Percentiles rank a stretch among this genome's conserved stretches.
Evolutionary conservation across 1,284 basidiomycete species (phyloP).

Genomic region (Cutaneotrichosporon sp.): DNA sequence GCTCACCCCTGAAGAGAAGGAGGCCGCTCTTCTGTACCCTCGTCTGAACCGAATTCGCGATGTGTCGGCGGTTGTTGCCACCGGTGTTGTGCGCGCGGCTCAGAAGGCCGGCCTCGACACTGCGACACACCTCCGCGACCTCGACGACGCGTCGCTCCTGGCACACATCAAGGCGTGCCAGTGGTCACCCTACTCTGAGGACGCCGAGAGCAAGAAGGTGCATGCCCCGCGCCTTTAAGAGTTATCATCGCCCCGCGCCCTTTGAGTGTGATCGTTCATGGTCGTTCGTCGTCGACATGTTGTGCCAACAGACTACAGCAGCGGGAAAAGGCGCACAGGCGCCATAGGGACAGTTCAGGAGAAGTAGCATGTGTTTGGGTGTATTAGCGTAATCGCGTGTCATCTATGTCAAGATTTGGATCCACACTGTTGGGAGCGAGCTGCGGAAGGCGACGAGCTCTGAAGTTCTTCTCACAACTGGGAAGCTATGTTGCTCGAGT

Average conservation of each 20-base stretch:
- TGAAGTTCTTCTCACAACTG: too few relatives aligned
- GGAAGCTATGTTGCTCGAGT: too few relatives aligned
- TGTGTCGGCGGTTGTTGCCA: conserved; percentile 70
- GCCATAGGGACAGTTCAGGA: background rate
- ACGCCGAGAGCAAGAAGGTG: background rate
- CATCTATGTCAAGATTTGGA: background rate
- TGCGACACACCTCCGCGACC: conserved; percentile 22
- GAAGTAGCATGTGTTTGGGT: conserved; percentile 5
- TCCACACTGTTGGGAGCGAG: too few relatives aligned
- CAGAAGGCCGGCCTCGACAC: conserved; percentile 59
- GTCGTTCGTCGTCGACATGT: background rate
- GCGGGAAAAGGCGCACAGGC: background rate
- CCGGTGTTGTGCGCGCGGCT: conserved; percentile 67
- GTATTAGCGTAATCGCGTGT: conserved; percentile 3
- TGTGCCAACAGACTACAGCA: background rate
- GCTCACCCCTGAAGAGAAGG: conserved; percentile 66
- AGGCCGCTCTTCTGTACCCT: conserved; percentile 65
- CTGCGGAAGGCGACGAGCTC: too few relatives aligned
- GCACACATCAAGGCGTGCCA: conserved; percentile 29
- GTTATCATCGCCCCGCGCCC: too few relatives aligned
- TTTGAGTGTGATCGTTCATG: background rate
- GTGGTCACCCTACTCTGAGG: conserved; percentile 26
- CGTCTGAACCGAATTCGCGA: conserved; percentile 73
- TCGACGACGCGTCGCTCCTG: conserved; percentile 29
- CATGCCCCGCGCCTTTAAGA: conserved; percentile 8